phyloP scores from a whole-genome alignment of 202 grass and related monocot genomes.

The Tripidium arundinaceum region DNA sequence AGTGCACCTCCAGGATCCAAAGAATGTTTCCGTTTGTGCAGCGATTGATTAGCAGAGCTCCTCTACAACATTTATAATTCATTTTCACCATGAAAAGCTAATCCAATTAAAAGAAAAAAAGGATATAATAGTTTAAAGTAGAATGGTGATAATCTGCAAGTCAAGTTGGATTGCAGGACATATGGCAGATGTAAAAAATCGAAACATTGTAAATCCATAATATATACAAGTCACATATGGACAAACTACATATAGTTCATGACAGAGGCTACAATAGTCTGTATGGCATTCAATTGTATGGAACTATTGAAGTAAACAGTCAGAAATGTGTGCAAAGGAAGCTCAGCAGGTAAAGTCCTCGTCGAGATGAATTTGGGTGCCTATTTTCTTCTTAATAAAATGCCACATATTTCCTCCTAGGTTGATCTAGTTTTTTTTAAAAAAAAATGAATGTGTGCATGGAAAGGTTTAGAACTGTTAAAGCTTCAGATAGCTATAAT shows the following conservation, averaged over 20 bases:
- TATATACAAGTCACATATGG: not conserved
- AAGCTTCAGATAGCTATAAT: not conserved
- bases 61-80: slow-evolving; percentile 41
- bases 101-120: slow-evolving; percentile 11
- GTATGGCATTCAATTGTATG: not conserved
- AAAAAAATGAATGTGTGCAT: not conserved
- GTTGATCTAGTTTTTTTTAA: not conserved
- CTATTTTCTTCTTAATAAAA: not conserved
- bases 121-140: slow-evolving; percentile 4
- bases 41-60: slow-evolving; percentile 32
- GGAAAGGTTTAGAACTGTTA: not conserved
- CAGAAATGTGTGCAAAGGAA: not conserved
- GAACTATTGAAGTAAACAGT: not conserved
- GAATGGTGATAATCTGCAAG: not conserved
- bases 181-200: not conserved
- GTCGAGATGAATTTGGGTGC: not conserved
- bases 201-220: not conserved
- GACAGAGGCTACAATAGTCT: not conserved
- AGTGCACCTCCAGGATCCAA: slow-evolving; percentile 19
- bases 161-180: not conserved
- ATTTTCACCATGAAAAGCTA: not conserved
- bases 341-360: not conserved
- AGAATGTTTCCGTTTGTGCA: slow-evolving; percentile 51
- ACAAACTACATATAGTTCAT: slow-evolving; percentile 9
- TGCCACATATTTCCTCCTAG: not conserved